Evolutionary conservation across 371 early-diverging fungal species (phyloP).

Genomic region (Lichtheimia ornata): DNA sequence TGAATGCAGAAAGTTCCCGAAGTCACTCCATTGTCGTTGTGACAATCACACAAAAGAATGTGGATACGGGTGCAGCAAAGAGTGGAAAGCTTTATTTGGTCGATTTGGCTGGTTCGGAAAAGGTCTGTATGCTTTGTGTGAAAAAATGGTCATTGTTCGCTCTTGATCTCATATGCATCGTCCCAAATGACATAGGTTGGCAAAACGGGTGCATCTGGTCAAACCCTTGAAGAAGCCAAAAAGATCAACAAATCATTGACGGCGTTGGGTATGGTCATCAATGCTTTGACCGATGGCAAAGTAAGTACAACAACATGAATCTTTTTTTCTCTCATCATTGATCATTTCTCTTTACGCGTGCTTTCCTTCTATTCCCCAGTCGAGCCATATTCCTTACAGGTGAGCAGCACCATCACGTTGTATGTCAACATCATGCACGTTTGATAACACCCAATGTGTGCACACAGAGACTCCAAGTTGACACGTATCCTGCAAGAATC

Average conservation of each 20-base stretch:
- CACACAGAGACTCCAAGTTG: conserved; percentile 89
- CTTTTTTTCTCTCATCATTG: conserved; percentile 7
- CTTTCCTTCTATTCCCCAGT: conserved; percentile 46
- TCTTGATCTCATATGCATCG: neutral
- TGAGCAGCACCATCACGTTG: neutral
- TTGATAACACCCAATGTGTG: no score
- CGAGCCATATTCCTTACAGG: conserved; percentile 93
- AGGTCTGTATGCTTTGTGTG: conserved; percentile 37
- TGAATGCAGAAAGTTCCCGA: conserved; percentile 97
- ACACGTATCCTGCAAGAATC: conserved; percentile 99
- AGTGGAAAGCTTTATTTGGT: conserved; percentile 93
- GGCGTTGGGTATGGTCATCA: conserved; percentile 98
- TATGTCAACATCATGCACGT: no score
- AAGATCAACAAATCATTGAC: conserved; percentile 99
- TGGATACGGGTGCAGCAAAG: conserved; percentile 82
- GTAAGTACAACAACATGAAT: conserved; percentile 30
- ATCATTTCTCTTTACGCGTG: neutral
- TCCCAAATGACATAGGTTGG: conserved; percentile 54
- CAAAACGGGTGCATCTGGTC: conserved; percentile 97
- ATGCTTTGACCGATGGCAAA: conserved; percentile 91
- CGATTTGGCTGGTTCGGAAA: conserved; percentile 99
- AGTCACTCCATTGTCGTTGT: conserved; percentile 97
- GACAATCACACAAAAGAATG: conserved; percentile 90
- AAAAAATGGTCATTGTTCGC: neutral
- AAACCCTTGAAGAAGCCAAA: conserved; percentile 98